phyloP scores from a whole-genome alignment of 176 grass and related monocot genomes.

The Oropetium thomaeum region DNA sequence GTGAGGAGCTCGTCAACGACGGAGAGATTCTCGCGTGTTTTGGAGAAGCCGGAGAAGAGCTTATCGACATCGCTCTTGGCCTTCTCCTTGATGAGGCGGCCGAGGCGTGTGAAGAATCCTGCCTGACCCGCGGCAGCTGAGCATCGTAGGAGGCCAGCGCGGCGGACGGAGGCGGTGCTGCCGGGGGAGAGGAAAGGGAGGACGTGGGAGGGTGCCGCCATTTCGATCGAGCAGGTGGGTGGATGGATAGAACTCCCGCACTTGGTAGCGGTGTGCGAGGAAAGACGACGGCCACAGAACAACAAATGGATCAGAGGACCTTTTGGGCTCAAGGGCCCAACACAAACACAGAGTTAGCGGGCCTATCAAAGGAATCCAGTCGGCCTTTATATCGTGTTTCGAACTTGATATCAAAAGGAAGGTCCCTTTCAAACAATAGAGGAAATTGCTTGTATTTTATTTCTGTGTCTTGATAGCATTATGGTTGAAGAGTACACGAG shows the following conservation, averaged over 20 bases:
- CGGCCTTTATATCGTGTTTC: no score
- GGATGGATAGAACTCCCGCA: not conserved
- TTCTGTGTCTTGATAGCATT: no score
- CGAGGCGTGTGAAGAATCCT: slow-evolving; percentile 93
- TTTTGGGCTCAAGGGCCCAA: not conserved
- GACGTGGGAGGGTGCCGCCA: slow-evolving; percentile 62
- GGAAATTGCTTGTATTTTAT: no score
- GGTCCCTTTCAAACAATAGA: no score
- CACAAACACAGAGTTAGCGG: not conserved
- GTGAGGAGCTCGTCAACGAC: slow-evolving; percentile 98
- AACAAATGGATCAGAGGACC: not conserved
- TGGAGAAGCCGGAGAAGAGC: slow-evolving; percentile 97
- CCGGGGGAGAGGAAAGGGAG: slow-evolving; percentile 49
- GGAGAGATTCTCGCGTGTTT: slow-evolving; percentile 91
- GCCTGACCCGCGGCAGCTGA: slow-evolving; percentile 71
- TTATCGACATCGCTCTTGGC: slow-evolving; percentile 98
- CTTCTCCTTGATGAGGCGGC: slow-evolving; percentile 98
- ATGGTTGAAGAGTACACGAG: no score
- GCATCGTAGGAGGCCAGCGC: slow-evolving; percentile 18
- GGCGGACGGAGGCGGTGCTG: not conserved
- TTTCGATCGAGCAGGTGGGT: slow-evolving; percentile 16
- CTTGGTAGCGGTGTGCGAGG: no score
- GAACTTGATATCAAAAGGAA: no score
- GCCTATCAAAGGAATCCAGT: no score
- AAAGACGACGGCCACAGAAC: not conserved